Evolutionary conservation across 2,329 filamentous ascomycete genomes (phyloP), one percentile per base, ranked within the genome.

Genomic region (Trichoderma gracile): DNA sequence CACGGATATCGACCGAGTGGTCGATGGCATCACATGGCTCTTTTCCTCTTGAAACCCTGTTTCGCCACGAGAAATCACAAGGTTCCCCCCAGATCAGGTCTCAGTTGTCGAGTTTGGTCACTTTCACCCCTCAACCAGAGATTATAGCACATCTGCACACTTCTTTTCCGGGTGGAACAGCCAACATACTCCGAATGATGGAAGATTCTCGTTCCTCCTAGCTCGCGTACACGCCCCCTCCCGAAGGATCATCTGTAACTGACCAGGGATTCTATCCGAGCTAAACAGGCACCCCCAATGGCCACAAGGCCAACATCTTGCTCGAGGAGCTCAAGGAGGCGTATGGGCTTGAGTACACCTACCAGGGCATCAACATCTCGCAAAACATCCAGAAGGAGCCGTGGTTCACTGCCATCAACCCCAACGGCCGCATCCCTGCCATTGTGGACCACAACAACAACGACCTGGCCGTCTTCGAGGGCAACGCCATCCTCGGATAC

Each of bases 401-500:
- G 1, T 90, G 87, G 87, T 90, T 84, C 77, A 85, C 82, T 0
- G 82, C 83, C 43, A 72, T 87, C 33, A 83, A 82, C 65, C 86
- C 87, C 43, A 90, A 90, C 73, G 87, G 87, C 3, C 81, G 86
- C 17, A 89, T 89, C 69, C 86, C 87, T 2, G 86, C 84, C 53
- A 82, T 90, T 53, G 81, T 89, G 33, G 87, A 90, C 76, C 87
- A 90, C 68, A 85, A 89, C 74, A 81, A 85, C 67, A 78, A 78
- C 63, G 82, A 76, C 53, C 84, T 89, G 58, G 76, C 82, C 49
- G 86, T 94, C 30, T 94, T 93, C 71, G 91, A 95, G 76, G 88
- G 87, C 50, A 84, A 87, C 53, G 85, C 88, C 66, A 93, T 93
- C 71, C 81, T 93, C 71, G 81, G 85, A 65, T 94, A 94, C 75